Percentiles rank a stretch among this genome's conserved stretches.
phyloP scores from a whole-genome alignment of 2,329 filamentous ascomycete genomes.

The Achaetomium macrosporum region DNA sequence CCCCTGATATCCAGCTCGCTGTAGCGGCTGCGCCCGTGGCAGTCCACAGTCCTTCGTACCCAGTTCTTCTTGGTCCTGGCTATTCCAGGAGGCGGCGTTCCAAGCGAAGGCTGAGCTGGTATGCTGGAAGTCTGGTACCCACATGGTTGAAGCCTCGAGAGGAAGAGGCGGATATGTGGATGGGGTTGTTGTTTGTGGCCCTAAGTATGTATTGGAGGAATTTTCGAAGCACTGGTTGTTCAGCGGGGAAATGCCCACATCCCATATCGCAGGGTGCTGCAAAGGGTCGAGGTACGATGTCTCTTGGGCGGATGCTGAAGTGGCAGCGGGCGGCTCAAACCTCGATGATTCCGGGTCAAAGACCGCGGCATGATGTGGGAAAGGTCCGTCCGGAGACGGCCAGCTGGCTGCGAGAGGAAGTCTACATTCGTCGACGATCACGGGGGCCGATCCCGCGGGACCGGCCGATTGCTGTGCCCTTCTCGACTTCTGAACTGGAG shows the following conservation, averaged over 20 bases:
- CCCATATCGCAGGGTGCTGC: neutral
- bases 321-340: neutral
- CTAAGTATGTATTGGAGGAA: neutral
- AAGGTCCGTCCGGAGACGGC: too few relatives aligned
- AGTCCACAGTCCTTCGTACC: too few relatives aligned
- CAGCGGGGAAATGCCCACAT: neutral
- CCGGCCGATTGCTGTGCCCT: neutral
- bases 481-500: slow-evolving; percentile 1
- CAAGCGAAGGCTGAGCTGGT: too few relatives aligned
- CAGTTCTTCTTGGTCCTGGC: neutral
- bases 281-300: neutral
- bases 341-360: neutral
- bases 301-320: neutral
- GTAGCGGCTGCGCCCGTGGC: too few relatives aligned
- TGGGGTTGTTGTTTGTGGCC: neutral
- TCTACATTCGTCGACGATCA: neutral
- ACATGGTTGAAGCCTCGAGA: neutral
- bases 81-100: neutral
- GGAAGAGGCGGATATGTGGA: neutral
- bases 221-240: neutral
- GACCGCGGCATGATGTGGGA: neutral
- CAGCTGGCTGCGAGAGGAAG: neutral
- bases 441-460: too few relatives aligned
- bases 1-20: too few relatives aligned
- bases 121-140: neutral